phyloP scores from a whole-genome alignment of 1,284 basidiomycete species.

The Pseudozyma tsukubaensis region DNA sequence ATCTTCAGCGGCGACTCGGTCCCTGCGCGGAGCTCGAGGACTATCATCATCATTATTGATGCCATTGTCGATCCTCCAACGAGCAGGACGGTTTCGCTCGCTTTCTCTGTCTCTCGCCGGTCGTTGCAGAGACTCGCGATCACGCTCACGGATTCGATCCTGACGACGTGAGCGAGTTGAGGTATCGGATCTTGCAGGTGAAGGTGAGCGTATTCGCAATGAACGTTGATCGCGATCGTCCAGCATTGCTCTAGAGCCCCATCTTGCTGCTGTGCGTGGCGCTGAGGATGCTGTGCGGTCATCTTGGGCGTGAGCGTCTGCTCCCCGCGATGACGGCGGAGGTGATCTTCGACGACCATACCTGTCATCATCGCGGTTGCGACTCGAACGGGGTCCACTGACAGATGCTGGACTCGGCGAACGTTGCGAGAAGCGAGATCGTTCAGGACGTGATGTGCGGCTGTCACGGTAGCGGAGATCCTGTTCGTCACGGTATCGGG shows the following conservation, averaged over 20 bases:
- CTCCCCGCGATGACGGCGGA: neutral
- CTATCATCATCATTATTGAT: neutral
- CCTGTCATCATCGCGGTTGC: slow-evolving; percentile 14
- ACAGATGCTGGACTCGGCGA: slow-evolving; percentile 23
- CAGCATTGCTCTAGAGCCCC: slow-evolving; percentile 11
- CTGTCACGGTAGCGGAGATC: slow-evolving; percentile 12
- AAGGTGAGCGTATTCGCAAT: slow-evolving; percentile 20
- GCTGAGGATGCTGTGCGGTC: slow-evolving; percentile 1
- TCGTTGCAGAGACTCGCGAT: slow-evolving; percentile 4
- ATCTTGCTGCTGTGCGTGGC: slow-evolving; percentile 7
- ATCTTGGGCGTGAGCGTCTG: slow-evolving; percentile 7
- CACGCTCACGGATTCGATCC: slow-evolving; percentile 7
- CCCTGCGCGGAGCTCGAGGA: neutral
- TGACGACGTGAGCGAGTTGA: slow-evolving; percentile 17
- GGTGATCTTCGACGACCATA: slow-evolving; percentile 27
- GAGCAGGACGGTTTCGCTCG: slow-evolving; percentile 29
- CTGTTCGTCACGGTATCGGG: slow-evolving; percentile 11
- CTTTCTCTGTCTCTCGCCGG: slow-evolving; percentile 9
- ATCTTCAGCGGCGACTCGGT: slow-evolving; percentile 8
- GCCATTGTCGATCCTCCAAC: slow-evolving; percentile 29
- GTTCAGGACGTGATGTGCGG: slow-evolving; percentile 13
- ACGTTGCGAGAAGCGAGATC: slow-evolving; percentile 16
- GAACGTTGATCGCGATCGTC: slow-evolving; percentile 13
- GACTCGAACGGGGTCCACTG: slow-evolving; percentile 1
- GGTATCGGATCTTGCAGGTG: slow-evolving; percentile 27